A percentile compares a stretch with the other conserved stretches of the same genome.
phyloP scores from a whole-genome alignment of 805 yeast species.

The Osmozyma mogii region DNA sequence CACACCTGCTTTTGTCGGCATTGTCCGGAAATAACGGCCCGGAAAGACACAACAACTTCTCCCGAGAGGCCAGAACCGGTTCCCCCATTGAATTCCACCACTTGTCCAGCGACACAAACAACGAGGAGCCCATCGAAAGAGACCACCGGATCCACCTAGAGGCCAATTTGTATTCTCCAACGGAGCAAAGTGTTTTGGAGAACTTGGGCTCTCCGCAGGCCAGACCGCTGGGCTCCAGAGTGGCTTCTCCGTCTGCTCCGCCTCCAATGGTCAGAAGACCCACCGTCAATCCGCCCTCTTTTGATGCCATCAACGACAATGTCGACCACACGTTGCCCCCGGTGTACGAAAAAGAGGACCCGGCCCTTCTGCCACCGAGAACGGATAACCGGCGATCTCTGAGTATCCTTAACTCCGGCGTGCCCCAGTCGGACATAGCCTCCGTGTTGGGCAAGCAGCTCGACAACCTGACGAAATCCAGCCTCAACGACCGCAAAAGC shows the following conservation, averaged over 20 bases:
- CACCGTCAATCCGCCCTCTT: slow-evolving; percentile 57
- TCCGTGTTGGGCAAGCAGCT: too few relatives aligned
- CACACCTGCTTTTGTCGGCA: slow-evolving; percentile 4
- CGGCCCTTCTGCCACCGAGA: too few relatives aligned
- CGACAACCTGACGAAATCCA: too few relatives aligned
- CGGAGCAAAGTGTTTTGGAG: slow-evolving; percentile 21
- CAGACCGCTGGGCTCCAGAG: slow-evolving; percentile 9
- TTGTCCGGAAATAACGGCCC: neutral
- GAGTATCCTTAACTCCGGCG: too few relatives aligned
- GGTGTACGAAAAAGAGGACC: too few relatives aligned
- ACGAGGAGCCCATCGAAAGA: slow-evolving; percentile 28
- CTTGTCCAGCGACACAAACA: slow-evolving; percentile 16
- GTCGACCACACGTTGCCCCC: neutral
- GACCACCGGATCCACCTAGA: slow-evolving; percentile 35
- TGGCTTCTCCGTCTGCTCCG: slow-evolving; percentile 7
- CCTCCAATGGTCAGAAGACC: slow-evolving; percentile 45
- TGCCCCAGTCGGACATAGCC: too few relatives aligned
- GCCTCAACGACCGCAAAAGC: too few relatives aligned
- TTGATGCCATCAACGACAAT: slow-evolving; percentile 21
- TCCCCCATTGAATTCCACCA: slow-evolving; percentile 18
- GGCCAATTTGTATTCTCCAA: slow-evolving; percentile 49
- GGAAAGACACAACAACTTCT: neutral
- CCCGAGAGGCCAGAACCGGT: neutral
- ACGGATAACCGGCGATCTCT: too few relatives aligned
- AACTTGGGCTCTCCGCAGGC: slow-evolving; percentile 13